phyloP scores from a whole-genome alignment of 2,329 filamentous ascomycete species.

The Alternaria incomplexa region DNA sequence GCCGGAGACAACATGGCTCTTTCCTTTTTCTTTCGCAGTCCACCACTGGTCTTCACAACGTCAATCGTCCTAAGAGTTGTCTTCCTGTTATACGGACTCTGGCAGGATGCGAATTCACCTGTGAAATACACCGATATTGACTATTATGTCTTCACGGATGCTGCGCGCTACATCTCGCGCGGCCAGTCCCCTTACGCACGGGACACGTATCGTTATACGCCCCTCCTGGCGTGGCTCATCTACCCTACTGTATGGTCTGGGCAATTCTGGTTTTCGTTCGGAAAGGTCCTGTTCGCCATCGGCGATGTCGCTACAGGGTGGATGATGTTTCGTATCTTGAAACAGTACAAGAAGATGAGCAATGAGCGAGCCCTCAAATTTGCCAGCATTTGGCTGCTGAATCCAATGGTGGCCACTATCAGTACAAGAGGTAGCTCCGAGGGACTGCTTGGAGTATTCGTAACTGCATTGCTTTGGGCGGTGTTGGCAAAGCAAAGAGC shows the following conservation, averaged over 20 bases:
- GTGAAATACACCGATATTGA: constrained; percentile 99
- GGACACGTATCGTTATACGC: constrained; percentile 97
- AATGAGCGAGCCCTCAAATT: constrained; percentile 69
- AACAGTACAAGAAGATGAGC: constrained; percentile 42
- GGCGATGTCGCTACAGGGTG: constrained; percentile 86
- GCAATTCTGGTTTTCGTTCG: constrained; percentile 75
- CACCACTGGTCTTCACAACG: constrained; percentile 49
- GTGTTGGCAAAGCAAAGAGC: constrained; percentile 67
- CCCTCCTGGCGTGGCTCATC: constrained; percentile 88
- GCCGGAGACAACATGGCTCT: constrained; percentile 28
- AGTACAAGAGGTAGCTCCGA: constrained; percentile 95
- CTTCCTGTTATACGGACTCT: constrained; percentile 86
- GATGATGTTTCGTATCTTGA: constrained; percentile 68
- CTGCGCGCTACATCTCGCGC: constrained; percentile 75
- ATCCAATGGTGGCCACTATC: constrained; percentile 98
- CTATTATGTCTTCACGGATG: constrained; percentile 98
- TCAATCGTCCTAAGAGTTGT: constrained; percentile 69
- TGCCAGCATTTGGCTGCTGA: constrained; percentile 89
- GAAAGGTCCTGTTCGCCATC: constrained; percentile 83
- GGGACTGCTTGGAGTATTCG: constrained; percentile 83
- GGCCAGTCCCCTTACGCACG: constrained; percentile 80
- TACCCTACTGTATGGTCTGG: constrained; percentile 74
- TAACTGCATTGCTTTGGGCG: constrained; percentile 83
- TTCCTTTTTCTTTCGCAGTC: constrained; percentile 42
- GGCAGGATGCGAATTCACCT: constrained; percentile 89